phyloP scores from a whole-genome alignment of 306 rosid species.

The Prunus fruticosa region DNA sequence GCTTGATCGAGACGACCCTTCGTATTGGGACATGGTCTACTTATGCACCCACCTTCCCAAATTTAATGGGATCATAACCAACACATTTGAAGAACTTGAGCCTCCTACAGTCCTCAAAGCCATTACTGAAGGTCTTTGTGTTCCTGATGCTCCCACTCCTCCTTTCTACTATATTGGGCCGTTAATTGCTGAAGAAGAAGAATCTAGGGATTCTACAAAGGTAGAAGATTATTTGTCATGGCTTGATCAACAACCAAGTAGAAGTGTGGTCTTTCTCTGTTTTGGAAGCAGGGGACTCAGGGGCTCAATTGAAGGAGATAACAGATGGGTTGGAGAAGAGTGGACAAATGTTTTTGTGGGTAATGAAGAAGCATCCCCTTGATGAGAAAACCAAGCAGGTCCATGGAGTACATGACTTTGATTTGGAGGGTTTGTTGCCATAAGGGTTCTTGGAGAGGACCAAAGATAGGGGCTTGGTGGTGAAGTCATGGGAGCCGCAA shows the following conservation, averaged over 20 bases:
- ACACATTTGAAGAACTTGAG: conserved; percentile 31
- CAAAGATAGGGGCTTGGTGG: conserved; percentile 28
- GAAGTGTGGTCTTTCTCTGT: conserved; percentile 28
- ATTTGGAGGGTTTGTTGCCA: conserved; percentile 4
- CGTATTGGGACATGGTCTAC: background rate
- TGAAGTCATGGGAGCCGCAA: conserved; percentile 40
- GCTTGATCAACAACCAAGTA: conserved; percentile 22
- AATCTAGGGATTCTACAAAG: no score
- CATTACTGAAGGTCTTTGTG: conserved; percentile 12
- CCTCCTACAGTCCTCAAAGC: conserved; percentile 1
- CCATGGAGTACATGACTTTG: background rate
- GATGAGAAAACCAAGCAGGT: conserved; percentile 9
- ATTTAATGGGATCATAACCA: conserved; percentile 18
- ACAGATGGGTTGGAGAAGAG: conserved; percentile 27
- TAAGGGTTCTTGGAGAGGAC: conserved; percentile 33
- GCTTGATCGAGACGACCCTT: conserved; percentile 12
- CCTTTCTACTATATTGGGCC: conserved; percentile 28
- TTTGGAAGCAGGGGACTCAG: conserved; percentile 29
- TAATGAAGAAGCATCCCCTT: conserved; percentile 4
- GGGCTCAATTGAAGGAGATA: conserved; percentile 20
- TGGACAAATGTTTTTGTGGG: conserved; percentile 34
- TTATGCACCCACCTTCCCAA: background rate
- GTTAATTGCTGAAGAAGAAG: background rate
- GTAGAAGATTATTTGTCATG: conserved; percentile 17
- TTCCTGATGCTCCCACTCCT: conserved; percentile 18